Percentiles rank a stretch among this genome's conserved stretches.
phyloP scores from a whole-genome alignment of 2,329 filamentous ascomycete genomes.

The Botryosphaeria agaves region DNA sequence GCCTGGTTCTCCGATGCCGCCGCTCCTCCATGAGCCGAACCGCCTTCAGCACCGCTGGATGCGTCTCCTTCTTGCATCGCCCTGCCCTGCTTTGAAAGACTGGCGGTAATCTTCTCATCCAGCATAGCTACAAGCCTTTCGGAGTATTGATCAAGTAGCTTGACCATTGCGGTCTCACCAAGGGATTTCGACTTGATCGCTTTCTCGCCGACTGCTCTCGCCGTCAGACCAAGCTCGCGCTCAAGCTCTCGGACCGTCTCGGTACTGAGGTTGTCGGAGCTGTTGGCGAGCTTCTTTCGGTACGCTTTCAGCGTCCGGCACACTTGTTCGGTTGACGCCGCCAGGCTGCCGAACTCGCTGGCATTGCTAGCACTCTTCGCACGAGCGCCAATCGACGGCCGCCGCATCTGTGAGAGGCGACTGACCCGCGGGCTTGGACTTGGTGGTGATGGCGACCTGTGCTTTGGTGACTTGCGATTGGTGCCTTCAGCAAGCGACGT shows the following conservation, averaged over 20 bases:
- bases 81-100: slow-evolving; percentile 15
- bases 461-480: slow-evolving; percentile 6
- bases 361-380: slow-evolving; percentile 23
- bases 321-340: slow-evolving; percentile 37
- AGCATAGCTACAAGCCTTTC: slow-evolving; percentile 53
- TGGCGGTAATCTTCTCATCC: slow-evolving; percentile 46
- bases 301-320: slow-evolving; percentile 40
- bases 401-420: slow-evolving; percentile 19
- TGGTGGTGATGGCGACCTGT: slow-evolving; percentile 26
- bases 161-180: slow-evolving; percentile 27
- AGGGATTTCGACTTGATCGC: slow-evolving; percentile 18
- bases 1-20: no score
- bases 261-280: slow-evolving; percentile 24
- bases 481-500: not conserved
- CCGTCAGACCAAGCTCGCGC: slow-evolving; percentile 34
- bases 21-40: no score
- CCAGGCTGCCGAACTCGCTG: slow-evolving; percentile 29
- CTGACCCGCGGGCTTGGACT: slow-evolving; percentile 14
- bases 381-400: slow-evolving; percentile 31
- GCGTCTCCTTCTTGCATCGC: no score
- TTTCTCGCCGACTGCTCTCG: slow-evolving; percentile 24
- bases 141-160: slow-evolving; percentile 58
- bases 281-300: slow-evolving; percentile 36
- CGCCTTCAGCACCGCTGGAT: no score
- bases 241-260: slow-evolving; percentile 37